Percentiles rank a stretch among this genome's conserved stretches.
phyloP scores from a whole-genome alignment of 2,329 filamentous ascomycete species.

The Lasiodiplodia sp. region DNA sequence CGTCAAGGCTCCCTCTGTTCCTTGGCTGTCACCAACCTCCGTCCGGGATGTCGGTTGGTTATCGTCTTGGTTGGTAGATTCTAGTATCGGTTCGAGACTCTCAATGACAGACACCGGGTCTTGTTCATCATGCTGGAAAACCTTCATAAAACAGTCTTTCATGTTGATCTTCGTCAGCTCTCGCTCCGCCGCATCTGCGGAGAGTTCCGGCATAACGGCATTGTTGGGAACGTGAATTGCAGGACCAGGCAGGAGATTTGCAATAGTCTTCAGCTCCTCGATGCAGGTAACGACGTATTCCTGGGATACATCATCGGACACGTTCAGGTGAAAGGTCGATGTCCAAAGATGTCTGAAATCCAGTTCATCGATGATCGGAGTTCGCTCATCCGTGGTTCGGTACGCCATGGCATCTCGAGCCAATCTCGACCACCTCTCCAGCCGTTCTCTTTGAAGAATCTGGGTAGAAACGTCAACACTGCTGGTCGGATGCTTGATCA shows the following conservation, averaged over 20 bases:
- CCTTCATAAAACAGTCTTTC: conserved; percentile 91
- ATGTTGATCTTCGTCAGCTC: conserved; percentile 93
- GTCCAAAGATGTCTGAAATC: conserved; percentile 71
- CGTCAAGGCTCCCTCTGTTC: conserved; percentile 31
- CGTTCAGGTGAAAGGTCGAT: conserved; percentile 67
- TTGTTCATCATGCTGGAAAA: conserved; percentile 83
- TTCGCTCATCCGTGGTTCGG: conserved; percentile 38
- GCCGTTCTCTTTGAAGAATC: conserved; percentile 62
- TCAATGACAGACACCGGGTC: conserved; percentile 88
- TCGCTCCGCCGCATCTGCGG: conserved; percentile 80
- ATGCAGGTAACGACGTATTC: conserved; percentile 69
- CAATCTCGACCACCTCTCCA: conserved; percentile 67
- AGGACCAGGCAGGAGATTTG: conserved; percentile 57
- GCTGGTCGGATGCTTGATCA: conserved; percentile 68
- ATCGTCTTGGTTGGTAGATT: conserved; percentile 60
- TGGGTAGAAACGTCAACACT: conserved; percentile 61
- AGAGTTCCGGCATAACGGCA: conserved; percentile 85
- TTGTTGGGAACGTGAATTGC: conserved; percentile 79
- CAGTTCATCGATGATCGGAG: conserved; percentile 50
- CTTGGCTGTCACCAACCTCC: conserved; percentile 31
- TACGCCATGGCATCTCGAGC: conserved; percentile 62
- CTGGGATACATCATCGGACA: conserved; percentile 62
- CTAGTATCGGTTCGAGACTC: conserved; percentile 88
- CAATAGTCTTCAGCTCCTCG: conserved; percentile 65
- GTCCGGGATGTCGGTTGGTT: background rate